Percentiles rank a stretch among this genome's conserved stretches.
Evolutionary conservation across 768 basidiomycete genomes (phyloP).

Genomic region (Botryobasidium botryosum): DNA sequence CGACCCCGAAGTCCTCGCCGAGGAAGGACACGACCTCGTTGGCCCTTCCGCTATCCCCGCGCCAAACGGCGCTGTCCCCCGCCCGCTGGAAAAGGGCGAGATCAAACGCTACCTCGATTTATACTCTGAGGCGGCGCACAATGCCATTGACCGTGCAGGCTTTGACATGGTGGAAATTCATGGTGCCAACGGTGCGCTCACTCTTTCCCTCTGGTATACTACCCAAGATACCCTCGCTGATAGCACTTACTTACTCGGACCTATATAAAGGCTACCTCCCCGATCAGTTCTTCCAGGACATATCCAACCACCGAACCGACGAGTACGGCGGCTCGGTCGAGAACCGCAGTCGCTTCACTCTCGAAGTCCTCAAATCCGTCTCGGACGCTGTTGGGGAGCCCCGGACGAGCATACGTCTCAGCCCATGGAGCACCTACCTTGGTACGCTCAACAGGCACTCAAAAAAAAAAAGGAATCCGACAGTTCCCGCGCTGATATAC

Average conservation of each 20-base stretch:
- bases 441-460: no score
- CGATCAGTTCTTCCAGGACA: constrained; percentile 20
- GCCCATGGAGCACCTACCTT: no score
- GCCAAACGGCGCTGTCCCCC: constrained; percentile 12
- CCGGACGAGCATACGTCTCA: constrained; percentile 37
- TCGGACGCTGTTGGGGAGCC: constrained; percentile 34
- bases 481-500: no score
- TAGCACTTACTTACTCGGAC: no score
- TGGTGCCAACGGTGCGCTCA: constrained; percentile 14
- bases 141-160: constrained; percentile 19
- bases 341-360: constrained; percentile 21
- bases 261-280: constrained; percentile 20
- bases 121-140: constrained; percentile 16
- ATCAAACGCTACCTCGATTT: constrained; percentile 13
- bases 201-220: no score
- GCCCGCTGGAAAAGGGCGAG: constrained; percentile 14
- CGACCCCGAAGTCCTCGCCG: not conserved
- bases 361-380: constrained; percentile 31
- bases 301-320: constrained; percentile 24
- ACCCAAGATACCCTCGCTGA: no score
- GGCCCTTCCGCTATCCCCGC: not conserved
- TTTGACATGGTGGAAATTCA: constrained; percentile 22
- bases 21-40: not conserved
- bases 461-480: no score
- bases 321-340: constrained; percentile 22